phyloP scores from a whole-genome alignment of 148 eudicot genomes.

The Silene conica region DNA sequence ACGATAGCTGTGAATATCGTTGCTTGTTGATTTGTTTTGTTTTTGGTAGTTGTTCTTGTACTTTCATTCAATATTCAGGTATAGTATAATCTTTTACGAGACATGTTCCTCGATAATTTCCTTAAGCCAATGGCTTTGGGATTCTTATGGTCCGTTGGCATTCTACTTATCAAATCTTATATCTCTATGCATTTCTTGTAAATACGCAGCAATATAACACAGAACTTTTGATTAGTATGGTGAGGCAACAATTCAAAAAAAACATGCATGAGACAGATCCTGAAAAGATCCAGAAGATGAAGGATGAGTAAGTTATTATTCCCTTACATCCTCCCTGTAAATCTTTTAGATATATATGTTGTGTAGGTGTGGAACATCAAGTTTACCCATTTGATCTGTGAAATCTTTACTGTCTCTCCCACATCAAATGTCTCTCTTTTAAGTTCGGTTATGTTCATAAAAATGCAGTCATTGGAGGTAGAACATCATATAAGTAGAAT shows the following conservation, averaged over 20 bases:
- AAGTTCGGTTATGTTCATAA: neutral
- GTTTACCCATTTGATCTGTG: neutral
- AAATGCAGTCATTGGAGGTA: neutral
- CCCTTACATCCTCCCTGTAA: neutral
- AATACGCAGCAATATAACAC: conserved; percentile 68
- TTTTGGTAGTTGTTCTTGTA: conserved; percentile 2
- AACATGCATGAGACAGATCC: conserved; percentile 72
- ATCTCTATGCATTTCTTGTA: neutral
- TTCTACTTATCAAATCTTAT: neutral
- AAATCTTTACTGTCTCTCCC: neutral
- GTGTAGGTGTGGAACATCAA: neutral
- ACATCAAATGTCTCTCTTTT: neutral
- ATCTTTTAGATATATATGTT: neutral
- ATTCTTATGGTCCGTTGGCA: neutral
- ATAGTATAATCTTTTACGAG: no score
- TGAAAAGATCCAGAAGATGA: conserved; percentile 67
- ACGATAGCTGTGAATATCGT: neutral
- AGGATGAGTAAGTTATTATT: conserved; percentile 63
- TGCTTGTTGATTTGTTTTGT: neutral
- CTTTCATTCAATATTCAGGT: neutral
- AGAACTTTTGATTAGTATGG: conserved; percentile 52
- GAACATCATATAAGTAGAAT: neutral
- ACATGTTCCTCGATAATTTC: no score
- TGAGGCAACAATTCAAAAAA: conserved; percentile 65
- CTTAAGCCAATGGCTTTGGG: neutral